These are phyloP conservation scores for Rosa chinensis DNA, from an alignment of 306 rosid genomes.

Conservation along the genomic window DNA sequence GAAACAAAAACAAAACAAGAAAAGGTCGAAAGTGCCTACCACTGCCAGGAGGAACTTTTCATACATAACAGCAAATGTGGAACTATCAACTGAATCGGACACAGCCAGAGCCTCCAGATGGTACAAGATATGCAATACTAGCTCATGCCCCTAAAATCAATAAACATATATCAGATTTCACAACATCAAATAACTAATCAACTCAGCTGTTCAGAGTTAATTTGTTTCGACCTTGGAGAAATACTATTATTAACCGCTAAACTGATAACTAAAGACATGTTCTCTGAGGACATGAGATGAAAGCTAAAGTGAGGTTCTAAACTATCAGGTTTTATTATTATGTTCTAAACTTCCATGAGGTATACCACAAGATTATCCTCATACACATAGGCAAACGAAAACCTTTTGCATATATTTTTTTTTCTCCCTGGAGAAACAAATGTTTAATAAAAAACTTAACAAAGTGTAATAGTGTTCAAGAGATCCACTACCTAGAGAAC, in stretches of 20 bases:
- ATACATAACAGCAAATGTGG: conserved; percentile 61
- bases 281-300: background rate
- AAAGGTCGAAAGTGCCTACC: conserved; percentile 52
- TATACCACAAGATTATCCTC: background rate
- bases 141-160: conserved; percentile 89
- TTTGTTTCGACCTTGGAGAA: background rate
- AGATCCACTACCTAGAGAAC: background rate
- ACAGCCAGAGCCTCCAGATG: conserved; percentile 69
- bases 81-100: conserved; percentile 53
- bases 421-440: background rate
- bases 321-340: too few species aligned
- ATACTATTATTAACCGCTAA: background rate
- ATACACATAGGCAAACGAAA: background rate
- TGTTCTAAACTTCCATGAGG: background rate
- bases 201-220: background rate
- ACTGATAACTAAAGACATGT: background rate
- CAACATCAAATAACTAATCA: background rate
- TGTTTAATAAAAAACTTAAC: background rate
- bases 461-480: background rate
- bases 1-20: conserved; percentile 14
- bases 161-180: conserved; percentile 20
- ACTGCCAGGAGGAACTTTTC: conserved; percentile 86
- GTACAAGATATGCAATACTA: conserved; percentile 77
- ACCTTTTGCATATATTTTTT: background rate
- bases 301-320: too few species aligned